A percentile compares a stretch with the other conserved stretches of the same genome.
phyloP scores from a whole-genome alignment of 1,284 basidiomycete genomes.

The Ceratobasidium sp. region DNA sequence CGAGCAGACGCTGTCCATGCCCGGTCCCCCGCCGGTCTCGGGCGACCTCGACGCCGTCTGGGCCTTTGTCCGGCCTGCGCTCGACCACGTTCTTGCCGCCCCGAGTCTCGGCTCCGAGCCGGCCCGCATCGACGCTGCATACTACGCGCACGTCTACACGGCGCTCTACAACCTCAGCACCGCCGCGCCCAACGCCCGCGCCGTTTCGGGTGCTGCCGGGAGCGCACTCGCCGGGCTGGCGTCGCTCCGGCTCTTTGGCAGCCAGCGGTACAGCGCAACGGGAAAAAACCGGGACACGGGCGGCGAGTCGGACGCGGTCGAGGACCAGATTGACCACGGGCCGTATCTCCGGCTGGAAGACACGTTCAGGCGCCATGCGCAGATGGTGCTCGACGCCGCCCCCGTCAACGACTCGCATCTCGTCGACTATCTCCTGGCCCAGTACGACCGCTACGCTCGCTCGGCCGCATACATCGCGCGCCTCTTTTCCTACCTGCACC shows the following conservation, averaged over 20 bases:
- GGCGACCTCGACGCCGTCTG: conserved; percentile 19
- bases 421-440: conserved; percentile 23
- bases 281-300: conserved; percentile 21
- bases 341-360: conserved; percentile 35
- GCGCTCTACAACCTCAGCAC: conserved; percentile 37
- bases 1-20: conserved; percentile 11
- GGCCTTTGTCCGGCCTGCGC: conserved; percentile 33
- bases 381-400: background rate
- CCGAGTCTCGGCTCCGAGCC: conserved; percentile 14
- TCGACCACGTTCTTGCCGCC: conserved; percentile 25
- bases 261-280: conserved; percentile 5
- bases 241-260: conserved; percentile 23
- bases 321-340: conserved; percentile 32
- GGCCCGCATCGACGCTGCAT: conserved; percentile 23
- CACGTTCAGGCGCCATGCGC: conserved; percentile 28
- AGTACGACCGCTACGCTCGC: conserved; percentile 38
- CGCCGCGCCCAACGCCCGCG: background rate
- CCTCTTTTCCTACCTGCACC: conserved; percentile 48
- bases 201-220: conserved; percentile 1
- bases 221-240: conserved; percentile 10
- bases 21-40: background rate
- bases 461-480: conserved; percentile 47
- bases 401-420: conserved; percentile 33
- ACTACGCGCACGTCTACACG: conserved; percentile 28
- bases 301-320: conserved; percentile 18